A percentile compares a stretch with the other conserved stretches of the same genome.
Conservation (phyloP, 805 yeast species). For the Cyberlindnera euphorbiae region DNA sequence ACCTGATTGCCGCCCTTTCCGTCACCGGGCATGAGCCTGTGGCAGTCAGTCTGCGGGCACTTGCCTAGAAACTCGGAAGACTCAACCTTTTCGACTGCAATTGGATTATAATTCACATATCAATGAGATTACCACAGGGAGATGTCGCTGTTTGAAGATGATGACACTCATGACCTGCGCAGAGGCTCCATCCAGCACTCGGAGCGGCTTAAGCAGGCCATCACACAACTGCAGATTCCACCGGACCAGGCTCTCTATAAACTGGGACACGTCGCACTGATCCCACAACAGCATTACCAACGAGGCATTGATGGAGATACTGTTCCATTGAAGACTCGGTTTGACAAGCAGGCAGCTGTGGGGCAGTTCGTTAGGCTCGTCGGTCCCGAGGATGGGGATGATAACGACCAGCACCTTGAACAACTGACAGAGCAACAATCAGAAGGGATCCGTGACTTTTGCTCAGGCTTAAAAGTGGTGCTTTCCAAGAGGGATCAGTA, state of each 20-base stretch:
- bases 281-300: conserved; percentile 15
- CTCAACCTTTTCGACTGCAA: no score
- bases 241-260: conserved; percentile 13
- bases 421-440: conserved; percentile 14
- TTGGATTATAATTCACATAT: no score
- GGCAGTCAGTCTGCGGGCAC: no score
- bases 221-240: conserved; percentile 9
- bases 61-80: no score
- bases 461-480: conserved; percentile 14
- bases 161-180: no score
- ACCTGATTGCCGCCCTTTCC: not conserved
- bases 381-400: conserved; percentile 5
- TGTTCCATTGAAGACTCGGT: conserved; percentile 17
- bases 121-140: no score
- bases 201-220: conserved; percentile 1
- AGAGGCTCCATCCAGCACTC: not conserved
- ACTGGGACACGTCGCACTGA: conserved; percentile 9
- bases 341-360: conserved; percentile 22
- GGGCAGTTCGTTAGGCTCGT: conserved; percentile 15
- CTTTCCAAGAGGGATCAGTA: conserved; percentile 63
- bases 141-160: no score
- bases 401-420: conserved; percentile 5
- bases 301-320: conserved; percentile 22
- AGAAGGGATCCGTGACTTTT: conserved; percentile 10
- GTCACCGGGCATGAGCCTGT: no score